A percentile compares a stretch with the other conserved stretches of the same genome.
phyloP scores from a whole-genome alignment of 176 grass and related monocot genomes.

The Lolium perenne region DNA sequence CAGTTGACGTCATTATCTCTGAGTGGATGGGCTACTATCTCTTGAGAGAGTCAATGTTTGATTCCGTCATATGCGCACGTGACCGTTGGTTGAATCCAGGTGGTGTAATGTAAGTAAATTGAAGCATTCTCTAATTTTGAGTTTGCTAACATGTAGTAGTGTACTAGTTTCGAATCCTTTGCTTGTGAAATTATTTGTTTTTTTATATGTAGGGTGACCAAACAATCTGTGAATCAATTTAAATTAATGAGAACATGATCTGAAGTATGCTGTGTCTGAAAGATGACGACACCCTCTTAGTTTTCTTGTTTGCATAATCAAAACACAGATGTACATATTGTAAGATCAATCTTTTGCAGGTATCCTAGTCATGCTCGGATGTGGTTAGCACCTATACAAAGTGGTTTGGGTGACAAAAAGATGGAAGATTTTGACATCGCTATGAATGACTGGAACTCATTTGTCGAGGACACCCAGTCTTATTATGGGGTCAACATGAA shows the following conservation, averaged over 20 bases:
- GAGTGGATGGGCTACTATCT: slow-evolving; percentile 99
- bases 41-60: slow-evolving; percentile 95
- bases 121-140: background rate
- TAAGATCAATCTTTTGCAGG: slow-evolving; percentile 49
- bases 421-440: slow-evolving; percentile 73
- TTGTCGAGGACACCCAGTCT: slow-evolving; percentile 75
- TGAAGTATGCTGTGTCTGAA: background rate
- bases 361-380: slow-evolving; percentile 97
- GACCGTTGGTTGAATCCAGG: slow-evolving; percentile 94
- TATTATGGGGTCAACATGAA: slow-evolving; percentile 98
- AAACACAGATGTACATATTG: slow-evolving; percentile 1
- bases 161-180: background rate
- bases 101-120: slow-evolving; percentile 80
- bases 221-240: background rate
- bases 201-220: slow-evolving; percentile 3
- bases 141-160: background rate
- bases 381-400: slow-evolving; percentile 92
- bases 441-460: slow-evolving; percentile 84
- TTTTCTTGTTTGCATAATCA: slow-evolving; percentile 1
- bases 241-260: background rate
- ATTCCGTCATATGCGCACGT: slow-evolving; percentile 92
- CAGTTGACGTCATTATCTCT: slow-evolving; percentile 98
- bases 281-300: background rate
- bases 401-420: slow-evolving; percentile 78
- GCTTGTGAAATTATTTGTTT: background rate